Conservation (phyloP, 2,329 filamentous ascomycete species). For the Sclerotiophoma versabilis region DNA sequence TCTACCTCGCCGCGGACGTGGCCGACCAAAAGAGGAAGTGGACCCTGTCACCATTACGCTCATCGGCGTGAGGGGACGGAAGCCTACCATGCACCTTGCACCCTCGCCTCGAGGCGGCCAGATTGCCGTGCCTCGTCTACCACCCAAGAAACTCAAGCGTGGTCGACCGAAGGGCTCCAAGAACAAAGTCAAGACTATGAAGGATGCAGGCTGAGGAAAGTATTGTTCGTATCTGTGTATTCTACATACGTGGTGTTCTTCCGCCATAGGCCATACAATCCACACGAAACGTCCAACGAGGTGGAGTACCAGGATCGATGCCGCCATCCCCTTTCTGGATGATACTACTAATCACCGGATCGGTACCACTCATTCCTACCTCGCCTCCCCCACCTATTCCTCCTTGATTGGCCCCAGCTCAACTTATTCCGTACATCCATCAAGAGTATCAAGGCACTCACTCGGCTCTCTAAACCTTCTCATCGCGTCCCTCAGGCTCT, state of each 20-base stretch:
- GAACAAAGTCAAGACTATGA: constrained; percentile 15
- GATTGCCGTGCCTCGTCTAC: background rate
- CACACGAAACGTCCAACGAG: background rate
- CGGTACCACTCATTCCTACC: background rate
- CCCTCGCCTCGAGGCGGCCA: constrained; percentile 12
- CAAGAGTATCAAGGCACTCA: background rate
- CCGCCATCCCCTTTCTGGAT: background rate
- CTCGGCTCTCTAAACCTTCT: background rate
- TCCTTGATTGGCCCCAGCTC: background rate
- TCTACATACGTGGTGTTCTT: background rate
- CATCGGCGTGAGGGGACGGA: background rate
- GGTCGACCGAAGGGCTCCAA: constrained; percentile 30
- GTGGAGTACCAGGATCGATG: background rate
- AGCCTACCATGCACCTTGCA: constrained; percentile 2
- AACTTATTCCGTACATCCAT: background rate
- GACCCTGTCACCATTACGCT: background rate
- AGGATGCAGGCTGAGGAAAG: background rate
- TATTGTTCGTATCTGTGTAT: background rate
- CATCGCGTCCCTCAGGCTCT: background rate
- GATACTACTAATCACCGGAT: no score
- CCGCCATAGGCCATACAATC: no score
- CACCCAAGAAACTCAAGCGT: background rate
- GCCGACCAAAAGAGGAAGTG: constrained; percentile 3
- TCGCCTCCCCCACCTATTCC: background rate
- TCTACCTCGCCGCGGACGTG: background rate